Base-by-base conservation (phyloP, 208 protist genomes). In the Trypanosoma conorhini region DNA sequence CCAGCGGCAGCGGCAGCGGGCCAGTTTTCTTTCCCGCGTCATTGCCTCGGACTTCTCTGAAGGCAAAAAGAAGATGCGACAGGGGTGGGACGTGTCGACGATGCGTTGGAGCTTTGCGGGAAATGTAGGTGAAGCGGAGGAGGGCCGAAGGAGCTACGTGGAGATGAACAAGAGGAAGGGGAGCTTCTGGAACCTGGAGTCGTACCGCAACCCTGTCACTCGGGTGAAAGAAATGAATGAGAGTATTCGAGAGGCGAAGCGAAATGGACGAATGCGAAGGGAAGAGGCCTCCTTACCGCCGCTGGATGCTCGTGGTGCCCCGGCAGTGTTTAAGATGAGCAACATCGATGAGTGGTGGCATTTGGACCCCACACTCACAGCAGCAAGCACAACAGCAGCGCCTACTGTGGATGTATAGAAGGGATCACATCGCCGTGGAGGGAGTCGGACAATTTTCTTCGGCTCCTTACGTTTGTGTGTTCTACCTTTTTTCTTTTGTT, bases 271-370 rank as follows among this genome's bases (percentile, higher is more conserved):
- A 13, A 56, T 55, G 9, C 75, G 73, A 0, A 63, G 62, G 24
- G 59, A 71, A 13, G 70, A 78, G 54, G 73, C 65, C 0, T 65
- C 74, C 1, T 46, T 83, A 50, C 26, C 73, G 19, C 65, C 82
- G 10, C 71, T 82, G 62, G 64, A 63, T 28, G 40, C 50, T 0
- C 38, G 50, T 2, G 56, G 77, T 8, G 77, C 57, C 0, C 91
- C 86, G 3, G 62, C 50, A 15, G 79, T 83, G 31, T 93, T 90
- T 55, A 96, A 88, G 68, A 86, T 96, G 84, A 88, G 84, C 70
- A 96, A 96, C 68, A 84, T 83, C 17, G 81, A 91, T 42, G 74
- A 86, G 62, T 96, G 91, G 88, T 92, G 80, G 77, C 52, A 69
- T 38, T 70, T 93, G 48, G 82, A 93, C 64, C 80, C 87, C 4